Evolutionary conservation across 257 asterid species (phyloP).

Genomic region (Lantana camara): DNA sequence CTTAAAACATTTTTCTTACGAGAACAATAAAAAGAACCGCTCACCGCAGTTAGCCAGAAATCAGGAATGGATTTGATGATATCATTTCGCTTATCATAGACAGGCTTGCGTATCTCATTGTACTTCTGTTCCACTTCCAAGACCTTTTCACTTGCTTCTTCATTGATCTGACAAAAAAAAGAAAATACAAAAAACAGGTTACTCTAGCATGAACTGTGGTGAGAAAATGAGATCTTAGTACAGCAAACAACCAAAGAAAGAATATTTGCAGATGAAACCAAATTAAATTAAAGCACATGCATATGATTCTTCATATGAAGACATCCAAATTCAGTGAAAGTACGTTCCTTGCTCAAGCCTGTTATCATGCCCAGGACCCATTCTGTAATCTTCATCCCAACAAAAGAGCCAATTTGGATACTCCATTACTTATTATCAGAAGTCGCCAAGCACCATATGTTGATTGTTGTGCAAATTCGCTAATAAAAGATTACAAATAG

Average conservation of each 20-base stretch:
- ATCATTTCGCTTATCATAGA: slow-evolving; percentile 79
- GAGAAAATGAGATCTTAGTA: slow-evolving; percentile 6
- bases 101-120: slow-evolving; percentile 81
- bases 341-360: too few species aligned
- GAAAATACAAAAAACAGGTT: slow-evolving; percentile 17
- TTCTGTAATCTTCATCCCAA: too few species aligned
- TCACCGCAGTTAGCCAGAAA: slow-evolving; percentile 95
- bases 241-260: neutral
- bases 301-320: too few species aligned
- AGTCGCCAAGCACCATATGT: neutral
- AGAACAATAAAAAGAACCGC: slow-evolving; percentile 32
- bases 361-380: too few species aligned
- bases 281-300: neutral
- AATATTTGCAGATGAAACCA: slow-evolving; percentile 1
- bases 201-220: neutral
- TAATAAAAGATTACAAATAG: neutral
- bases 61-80: slow-evolving; percentile 78
- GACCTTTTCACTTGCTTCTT: slow-evolving; percentile 91
- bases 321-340: too few species aligned
- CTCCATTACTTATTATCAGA: neutral
- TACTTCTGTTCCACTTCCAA: slow-evolving; percentile 91
- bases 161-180: slow-evolving; percentile 72
- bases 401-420: neutral
- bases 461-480: neutral
- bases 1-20: slow-evolving; percentile 3